These are phyloP conservation scores for Pythium aquatile DNA, from an alignment of 352 stramenopile species.

Conservation along the genomic window DNA sequence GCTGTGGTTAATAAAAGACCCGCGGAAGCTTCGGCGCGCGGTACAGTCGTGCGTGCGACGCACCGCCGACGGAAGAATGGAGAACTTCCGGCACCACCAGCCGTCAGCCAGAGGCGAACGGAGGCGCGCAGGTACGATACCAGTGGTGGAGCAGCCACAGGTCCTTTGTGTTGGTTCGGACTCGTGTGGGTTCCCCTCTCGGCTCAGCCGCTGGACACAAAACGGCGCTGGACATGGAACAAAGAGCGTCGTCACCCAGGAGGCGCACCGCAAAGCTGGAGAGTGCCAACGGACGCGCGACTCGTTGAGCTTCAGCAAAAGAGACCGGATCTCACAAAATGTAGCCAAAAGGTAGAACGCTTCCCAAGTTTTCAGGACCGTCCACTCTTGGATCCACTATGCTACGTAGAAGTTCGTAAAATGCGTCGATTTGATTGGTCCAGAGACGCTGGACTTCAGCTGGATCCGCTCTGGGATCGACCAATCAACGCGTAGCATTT, in stretches of 20 bases:
- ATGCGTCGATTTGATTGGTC: background rate
- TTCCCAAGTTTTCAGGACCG: background rate
- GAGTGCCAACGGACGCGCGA: background rate
- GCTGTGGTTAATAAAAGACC: slow-evolving; percentile 1
- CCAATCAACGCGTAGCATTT: background rate
- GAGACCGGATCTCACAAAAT: background rate
- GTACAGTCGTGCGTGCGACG: slow-evolving; percentile 3
- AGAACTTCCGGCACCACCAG: slow-evolving; percentile 1
- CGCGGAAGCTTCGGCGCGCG: slow-evolving; percentile 16
- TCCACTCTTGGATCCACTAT: background rate
- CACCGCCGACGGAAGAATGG: slow-evolving; percentile 14
- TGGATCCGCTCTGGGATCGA: background rate
- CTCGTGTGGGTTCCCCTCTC: background rate
- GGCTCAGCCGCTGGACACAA: background rate
- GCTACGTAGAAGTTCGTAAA: too few relatives aligned
- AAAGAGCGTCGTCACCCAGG: background rate
- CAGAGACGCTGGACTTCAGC: background rate
- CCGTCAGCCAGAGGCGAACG: background rate
- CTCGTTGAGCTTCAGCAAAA: background rate
- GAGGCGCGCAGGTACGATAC: too few relatives aligned
- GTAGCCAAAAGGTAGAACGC: background rate
- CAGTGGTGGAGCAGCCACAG: too few relatives aligned
- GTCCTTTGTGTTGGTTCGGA: too few relatives aligned
- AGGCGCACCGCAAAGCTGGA: background rate
- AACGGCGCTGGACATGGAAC: background rate